Evolutionary conservation across 23 red algal species (phyloP), one percentile per base, ranked within the genome.

Genomic region (Gracilaria domingensis): DNA sequence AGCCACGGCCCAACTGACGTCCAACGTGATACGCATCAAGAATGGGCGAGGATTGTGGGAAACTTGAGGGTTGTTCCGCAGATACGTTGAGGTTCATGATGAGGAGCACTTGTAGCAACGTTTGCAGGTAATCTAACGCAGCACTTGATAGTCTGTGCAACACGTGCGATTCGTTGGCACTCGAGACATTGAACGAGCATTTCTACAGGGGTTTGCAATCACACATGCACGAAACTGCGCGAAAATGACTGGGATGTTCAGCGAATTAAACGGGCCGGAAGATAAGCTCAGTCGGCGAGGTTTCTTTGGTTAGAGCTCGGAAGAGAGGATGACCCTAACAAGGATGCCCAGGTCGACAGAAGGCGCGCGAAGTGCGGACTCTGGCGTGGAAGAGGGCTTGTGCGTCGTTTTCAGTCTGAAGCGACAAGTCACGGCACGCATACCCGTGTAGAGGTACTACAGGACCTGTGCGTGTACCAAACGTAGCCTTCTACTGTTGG

Each of bases 1-100:
- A 90, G 56, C 87, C 87, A 20, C 87, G 54, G 32, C 87, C 87
- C 57, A 90, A 72, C 38, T 77, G 48, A 57, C 30, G 53, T 13
- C 87, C 87, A 30, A 80, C 21, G 7, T 71, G 45, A 60, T 90
- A 90, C 0, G n/a, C 56, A 16, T 81, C 75, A 24, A 90, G 87
- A 54, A 72, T 62, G 39, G n/a, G 61, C 25, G 69, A 11, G 36
- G 18, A 86, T 50, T 57, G 82, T 47, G 79, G 79, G 13, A 82
- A 82, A 5, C 54, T 0, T 24, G 79, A 30, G 9, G 12, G 17
- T 17, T 45, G 79, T 55, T 69, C 64, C 1, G 64, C 64, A 69
- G 64, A 18, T 37, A 37, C 0, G 30, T 69, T 69, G 29, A 69
- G 14, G 64, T 17, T 69, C 64, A 69, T 69, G 30, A 36, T 69